phyloP scores from a whole-genome alignment of 768 basidiomycete species.

The Lyophyllum decastes region DNA sequence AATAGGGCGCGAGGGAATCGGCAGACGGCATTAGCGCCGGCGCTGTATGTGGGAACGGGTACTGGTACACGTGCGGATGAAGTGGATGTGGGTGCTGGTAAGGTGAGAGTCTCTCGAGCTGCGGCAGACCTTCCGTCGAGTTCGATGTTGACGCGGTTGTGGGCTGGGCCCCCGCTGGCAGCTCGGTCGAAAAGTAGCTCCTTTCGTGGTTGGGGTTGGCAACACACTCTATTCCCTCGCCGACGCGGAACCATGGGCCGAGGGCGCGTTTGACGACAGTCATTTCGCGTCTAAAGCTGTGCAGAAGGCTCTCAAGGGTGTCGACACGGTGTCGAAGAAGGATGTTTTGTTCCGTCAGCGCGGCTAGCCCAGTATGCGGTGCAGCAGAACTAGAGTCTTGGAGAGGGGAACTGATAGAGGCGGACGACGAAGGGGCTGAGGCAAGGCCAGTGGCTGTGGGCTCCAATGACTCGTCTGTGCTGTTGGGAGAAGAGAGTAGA shows the following conservation, averaged over 20 bases:
- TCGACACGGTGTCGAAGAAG: conserved; percentile 60
- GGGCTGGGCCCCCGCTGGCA: conserved; percentile 22
- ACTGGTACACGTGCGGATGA: not conserved
- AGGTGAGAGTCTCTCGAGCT: not conserved
- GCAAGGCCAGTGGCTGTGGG: not conserved
- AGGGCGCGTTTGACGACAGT: conserved; percentile 53
- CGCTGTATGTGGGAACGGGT: not conserved
- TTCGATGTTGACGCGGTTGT: conserved; percentile 27
- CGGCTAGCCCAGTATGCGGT: conserved; percentile 35
- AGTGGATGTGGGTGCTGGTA: not conserved
- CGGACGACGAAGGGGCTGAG: not conserved
- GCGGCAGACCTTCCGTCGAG: conserved; percentile 5
- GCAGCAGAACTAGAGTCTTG: conserved; percentile 29
- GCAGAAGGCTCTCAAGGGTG: conserved; percentile 56
- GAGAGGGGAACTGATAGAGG: not conserved
- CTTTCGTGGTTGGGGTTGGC: not conserved
- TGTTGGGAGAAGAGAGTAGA: not conserved
- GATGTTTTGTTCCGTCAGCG: conserved; percentile 64
- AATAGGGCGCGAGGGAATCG: conserved; percentile 20
- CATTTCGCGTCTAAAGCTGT: conserved; percentile 57
- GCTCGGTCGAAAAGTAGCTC: conserved; percentile 22
- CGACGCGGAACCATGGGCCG: conserved; percentile 46
- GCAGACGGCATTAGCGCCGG: not conserved
- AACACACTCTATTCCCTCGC: not conserved
- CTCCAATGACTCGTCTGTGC: not conserved